Percentiles rank a stretch among this genome's conserved stretches.
phyloP scores from a whole-genome alignment of 495 filamentous ascomycete genomes.

The Trichoderma gamsii region DNA sequence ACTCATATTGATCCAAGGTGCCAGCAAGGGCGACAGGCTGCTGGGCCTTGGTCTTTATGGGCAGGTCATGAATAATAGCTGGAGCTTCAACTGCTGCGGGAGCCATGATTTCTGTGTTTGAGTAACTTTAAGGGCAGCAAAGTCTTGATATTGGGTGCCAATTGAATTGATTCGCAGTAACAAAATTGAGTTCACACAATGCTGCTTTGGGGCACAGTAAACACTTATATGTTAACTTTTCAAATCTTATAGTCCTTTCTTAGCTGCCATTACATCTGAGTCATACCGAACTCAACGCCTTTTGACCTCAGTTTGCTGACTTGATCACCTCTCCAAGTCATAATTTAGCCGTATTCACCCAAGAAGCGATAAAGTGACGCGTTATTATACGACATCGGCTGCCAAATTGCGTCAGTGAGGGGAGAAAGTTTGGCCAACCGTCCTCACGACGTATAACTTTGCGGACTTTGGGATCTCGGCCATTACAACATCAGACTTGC shows the following conservation, averaged over 20 bases:
- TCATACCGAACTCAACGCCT: too few relatives aligned
- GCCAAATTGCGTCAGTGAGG: constrained; percentile 9
- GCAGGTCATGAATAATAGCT: constrained; percentile 15
- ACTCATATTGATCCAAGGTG: constrained; percentile 50
- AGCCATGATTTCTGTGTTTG: constrained; percentile 23
- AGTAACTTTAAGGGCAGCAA: not conserved
- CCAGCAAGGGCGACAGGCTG: constrained; percentile 48
- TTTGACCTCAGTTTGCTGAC: not conserved
- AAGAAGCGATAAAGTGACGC: not conserved
- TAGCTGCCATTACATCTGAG: too few relatives aligned
- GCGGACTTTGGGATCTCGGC: not conserved
- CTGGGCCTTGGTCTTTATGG: constrained; percentile 20
- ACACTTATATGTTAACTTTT: too few relatives aligned
- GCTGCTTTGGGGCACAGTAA: too few relatives aligned
- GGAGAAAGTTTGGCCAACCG: not conserved
- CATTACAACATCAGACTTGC: not conserved
- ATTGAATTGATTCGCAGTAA: not conserved
- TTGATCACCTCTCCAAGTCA: not conserved
- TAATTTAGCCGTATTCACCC: not conserved
- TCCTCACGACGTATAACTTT: not conserved
- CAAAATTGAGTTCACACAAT: too few relatives aligned
- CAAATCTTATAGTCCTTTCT: too few relatives aligned
- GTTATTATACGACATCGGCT: constrained; percentile 4
- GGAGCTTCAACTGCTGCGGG: constrained; percentile 27
- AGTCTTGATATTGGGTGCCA: not conserved